Evolutionary conservation across 805 yeast genomes (phyloP).

Genomic region (Komagataella phaffii): DNA sequence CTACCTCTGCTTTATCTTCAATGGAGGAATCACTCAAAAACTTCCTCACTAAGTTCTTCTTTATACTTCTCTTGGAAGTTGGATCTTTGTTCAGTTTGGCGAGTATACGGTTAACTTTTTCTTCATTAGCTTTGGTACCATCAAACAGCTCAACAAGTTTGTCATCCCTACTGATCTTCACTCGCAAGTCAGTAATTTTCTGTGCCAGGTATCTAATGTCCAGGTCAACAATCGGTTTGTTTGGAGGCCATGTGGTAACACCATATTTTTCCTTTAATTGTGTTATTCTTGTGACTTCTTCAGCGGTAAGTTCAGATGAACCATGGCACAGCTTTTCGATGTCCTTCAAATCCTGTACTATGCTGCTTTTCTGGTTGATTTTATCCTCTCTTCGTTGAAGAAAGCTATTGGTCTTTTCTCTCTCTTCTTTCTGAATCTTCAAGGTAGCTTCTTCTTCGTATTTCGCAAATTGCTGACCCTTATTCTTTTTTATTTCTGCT

Average conservation of each 20-base stretch:
- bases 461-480: conserved; percentile 83
- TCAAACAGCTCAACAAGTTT: conserved; percentile 12
- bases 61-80: conserved; percentile 21
- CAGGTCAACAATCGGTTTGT: conserved; percentile 23
- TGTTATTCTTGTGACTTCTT: conserved; percentile 22
- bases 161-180: conserved; percentile 14
- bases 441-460: conserved; percentile 64
- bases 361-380: conserved; percentile 7
- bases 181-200: conserved; percentile 21
- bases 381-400: conserved; percentile 27
- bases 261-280: conserved; percentile 31
- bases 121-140: conserved; percentile 13
- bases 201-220: conserved; percentile 18
- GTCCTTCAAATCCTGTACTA: conserved; percentile 17
- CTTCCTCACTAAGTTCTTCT: conserved; percentile 63
- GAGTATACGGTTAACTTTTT: conserved; percentile 16
- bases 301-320: conserved; percentile 6
- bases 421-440: conserved; percentile 57
- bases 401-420: conserved; percentile 38
- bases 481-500: conserved; percentile 79
- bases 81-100: conserved; percentile 12
- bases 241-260: conserved; percentile 32
- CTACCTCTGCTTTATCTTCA: conserved; percentile 5
- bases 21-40: conserved; percentile 19
- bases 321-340: conserved; percentile 5